phyloP scores from a whole-genome alignment of 768 basidiomycete genomes.

The Gymnopilus junonius region DNA sequence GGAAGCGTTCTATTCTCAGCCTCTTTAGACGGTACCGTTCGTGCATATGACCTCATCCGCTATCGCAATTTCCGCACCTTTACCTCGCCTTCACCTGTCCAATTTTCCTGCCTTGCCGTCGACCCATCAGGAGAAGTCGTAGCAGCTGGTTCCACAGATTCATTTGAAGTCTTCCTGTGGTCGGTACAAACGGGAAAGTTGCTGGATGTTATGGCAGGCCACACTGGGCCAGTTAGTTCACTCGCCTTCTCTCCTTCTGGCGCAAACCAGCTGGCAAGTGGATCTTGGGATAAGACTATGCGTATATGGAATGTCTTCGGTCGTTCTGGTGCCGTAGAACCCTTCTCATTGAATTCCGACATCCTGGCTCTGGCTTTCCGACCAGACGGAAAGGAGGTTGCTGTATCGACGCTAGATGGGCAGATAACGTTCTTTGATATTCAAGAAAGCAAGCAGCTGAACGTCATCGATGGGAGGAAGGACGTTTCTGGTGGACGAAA shows the following conservation, averaged over 20 bases:
- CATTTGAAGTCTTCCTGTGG: slow-evolving; percentile 97
- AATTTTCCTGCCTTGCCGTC: slow-evolving; percentile 94
- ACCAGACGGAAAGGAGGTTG: slow-evolving; percentile 94
- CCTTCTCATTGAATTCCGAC: slow-evolving; percentile 81
- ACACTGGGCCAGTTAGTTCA: slow-evolving; percentile 89
- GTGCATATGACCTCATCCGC: slow-evolving; percentile 94
- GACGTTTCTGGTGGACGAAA: slow-evolving; percentile 95
- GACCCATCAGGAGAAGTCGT: slow-evolving; percentile 98
- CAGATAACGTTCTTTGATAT: slow-evolving; percentile 94
- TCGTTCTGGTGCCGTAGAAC: slow-evolving; percentile 85
- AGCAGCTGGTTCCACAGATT: slow-evolving; percentile 94
- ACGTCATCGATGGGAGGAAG: slow-evolving; percentile 89
- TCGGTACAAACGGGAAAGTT: slow-evolving; percentile 97
- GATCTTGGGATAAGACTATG: slow-evolving; percentile 93
- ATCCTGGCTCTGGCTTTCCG: slow-evolving; percentile 88
- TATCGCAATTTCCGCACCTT: slow-evolving; percentile 99
- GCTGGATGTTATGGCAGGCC: slow-evolving; percentile 90
- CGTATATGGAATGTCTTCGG: slow-evolving; percentile 93
- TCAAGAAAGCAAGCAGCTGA: slow-evolving; percentile 80
- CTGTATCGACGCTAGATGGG: slow-evolving; percentile 89
- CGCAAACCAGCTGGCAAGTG: slow-evolving; percentile 86
- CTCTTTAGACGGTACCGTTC: slow-evolving; percentile 94
- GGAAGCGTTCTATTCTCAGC: slow-evolving; percentile 90
- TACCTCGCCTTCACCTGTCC: slow-evolving; percentile 95
- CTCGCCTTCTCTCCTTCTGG: slow-evolving; percentile 90